These are phyloP conservation scores for Pythium vanterpoolii DNA, from an alignment of 352 stramenopile genomes.

Conservation along the genomic window DNA sequence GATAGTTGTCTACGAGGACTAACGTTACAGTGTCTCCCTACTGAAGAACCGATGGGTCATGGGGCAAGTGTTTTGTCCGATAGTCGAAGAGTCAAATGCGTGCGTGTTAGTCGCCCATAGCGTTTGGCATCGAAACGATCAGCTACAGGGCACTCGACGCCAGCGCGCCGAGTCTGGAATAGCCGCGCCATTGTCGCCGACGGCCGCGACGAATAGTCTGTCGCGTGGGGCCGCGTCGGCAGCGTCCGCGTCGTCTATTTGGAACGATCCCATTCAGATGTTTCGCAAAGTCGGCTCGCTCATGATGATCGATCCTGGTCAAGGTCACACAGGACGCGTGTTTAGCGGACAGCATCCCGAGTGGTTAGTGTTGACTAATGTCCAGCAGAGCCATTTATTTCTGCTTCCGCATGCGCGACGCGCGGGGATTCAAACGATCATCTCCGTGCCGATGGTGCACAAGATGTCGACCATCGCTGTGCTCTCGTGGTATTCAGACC, in stretches of 20 bases:
- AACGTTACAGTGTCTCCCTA: background rate
- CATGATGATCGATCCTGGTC: slow-evolving; percentile 74
- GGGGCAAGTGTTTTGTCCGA: slow-evolving; percentile 69
- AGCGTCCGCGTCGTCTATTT: slow-evolving; percentile 28
- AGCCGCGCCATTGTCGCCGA: background rate
- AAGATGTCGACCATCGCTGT: slow-evolving; percentile 80
- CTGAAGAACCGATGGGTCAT: slow-evolving; percentile 63
- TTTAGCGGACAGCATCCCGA: slow-evolving; percentile 71
- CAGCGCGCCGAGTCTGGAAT: background rate
- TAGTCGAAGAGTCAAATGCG: slow-evolving; percentile 50
- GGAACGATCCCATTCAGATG: slow-evolving; percentile 56
- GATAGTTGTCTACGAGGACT: background rate
- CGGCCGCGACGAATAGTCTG: slow-evolving; percentile 3
- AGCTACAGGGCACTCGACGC: background rate
- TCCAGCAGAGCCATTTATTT: slow-evolving; percentile 69
- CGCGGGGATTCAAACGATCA: slow-evolving; percentile 57
- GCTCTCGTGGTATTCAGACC: slow-evolving; percentile 75
- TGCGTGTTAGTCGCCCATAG: slow-evolving; percentile 66
- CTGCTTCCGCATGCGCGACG: slow-evolving; percentile 62
- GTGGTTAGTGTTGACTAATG: slow-evolving; percentile 50
- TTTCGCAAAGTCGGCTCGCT: slow-evolving; percentile 70
- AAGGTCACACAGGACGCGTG: slow-evolving; percentile 69
- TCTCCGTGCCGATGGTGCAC: slow-evolving; percentile 79
- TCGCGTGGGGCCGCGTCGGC: slow-evolving; percentile 5
- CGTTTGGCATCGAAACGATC: slow-evolving; percentile 65